Conservation (phyloP, 495 filamentous ascomycete species). For the Penicillium canariense region DNA sequence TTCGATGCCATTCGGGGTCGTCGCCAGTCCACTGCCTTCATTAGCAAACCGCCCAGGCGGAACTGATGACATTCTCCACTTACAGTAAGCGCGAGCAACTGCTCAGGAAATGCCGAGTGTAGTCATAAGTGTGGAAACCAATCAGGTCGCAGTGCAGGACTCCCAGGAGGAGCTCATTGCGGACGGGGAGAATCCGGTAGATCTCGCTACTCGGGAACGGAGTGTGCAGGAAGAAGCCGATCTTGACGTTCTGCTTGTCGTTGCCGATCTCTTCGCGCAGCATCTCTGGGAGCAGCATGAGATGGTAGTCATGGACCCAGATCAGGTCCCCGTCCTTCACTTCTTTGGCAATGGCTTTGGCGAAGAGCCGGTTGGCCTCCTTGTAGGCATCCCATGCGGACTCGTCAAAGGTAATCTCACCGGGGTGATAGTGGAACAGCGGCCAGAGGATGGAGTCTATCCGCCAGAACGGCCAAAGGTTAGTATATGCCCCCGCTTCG, state of each 20-base stretch:
- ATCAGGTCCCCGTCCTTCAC: constrained; percentile 88
- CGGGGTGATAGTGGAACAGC: constrained; percentile 95
- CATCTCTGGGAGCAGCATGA: constrained; percentile 95
- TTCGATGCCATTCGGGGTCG: constrained; percentile 86
- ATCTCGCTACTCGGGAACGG: constrained; percentile 98
- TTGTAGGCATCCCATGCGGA: constrained; percentile 88
- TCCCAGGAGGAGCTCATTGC: constrained; percentile 81
- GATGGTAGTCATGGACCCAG: constrained; percentile 97
- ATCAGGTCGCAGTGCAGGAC: constrained; percentile 89
- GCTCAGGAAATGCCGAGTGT: constrained; percentile 90
- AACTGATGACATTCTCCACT: constrained; percentile 27
- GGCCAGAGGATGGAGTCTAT: constrained; percentile 96
- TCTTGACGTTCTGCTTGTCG: constrained; percentile 80
- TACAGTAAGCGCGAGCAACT: constrained; percentile 88
- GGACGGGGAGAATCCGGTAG: constrained; percentile 89
- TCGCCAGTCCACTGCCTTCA: constrained; percentile 59
- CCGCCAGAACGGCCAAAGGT: neutral
- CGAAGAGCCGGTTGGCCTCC: constrained; percentile 86
- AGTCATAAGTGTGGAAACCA: constrained; percentile 97
- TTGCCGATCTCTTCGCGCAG: constrained; percentile 79
- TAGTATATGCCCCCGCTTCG: neutral
- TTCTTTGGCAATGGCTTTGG: constrained; percentile 73
- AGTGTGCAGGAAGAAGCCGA: constrained; percentile 96
- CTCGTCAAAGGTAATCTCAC: constrained; percentile 96
- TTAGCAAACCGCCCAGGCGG: constrained; percentile 2